Percentiles rank a stretch among this genome's conserved stretches.
phyloP scores from a whole-genome alignment of 176 grass and related monocot species.

The Elaeis guineensis region DNA sequence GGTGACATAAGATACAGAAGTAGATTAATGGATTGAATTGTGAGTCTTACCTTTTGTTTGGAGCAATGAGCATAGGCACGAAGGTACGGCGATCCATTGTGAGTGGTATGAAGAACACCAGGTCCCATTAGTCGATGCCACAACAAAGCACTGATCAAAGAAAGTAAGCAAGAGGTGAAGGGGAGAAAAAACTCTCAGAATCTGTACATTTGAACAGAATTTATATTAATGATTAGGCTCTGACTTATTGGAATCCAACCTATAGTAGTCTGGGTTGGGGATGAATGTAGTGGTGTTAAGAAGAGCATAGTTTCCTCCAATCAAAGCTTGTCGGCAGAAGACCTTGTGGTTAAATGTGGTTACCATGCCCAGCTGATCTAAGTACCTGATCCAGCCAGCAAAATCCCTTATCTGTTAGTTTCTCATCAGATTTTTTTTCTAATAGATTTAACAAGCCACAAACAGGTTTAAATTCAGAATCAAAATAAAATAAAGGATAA shows the following conservation, averaged over 20 bases:
- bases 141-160: slow-evolving; percentile 30
- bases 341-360: slow-evolving; percentile 37
- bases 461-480: no score
- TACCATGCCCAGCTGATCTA: slow-evolving; percentile 59
- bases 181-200: background rate
- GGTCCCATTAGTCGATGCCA: slow-evolving; percentile 49
- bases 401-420: background rate
- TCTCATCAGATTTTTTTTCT: no score
- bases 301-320: slow-evolving; percentile 61
- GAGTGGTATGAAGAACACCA: slow-evolving; percentile 24
- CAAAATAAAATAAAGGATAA: no score
- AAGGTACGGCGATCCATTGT: slow-evolving; percentile 23
- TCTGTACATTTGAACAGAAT: background rate
- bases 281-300: slow-evolving; percentile 44
- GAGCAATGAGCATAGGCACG: slow-evolving; percentile 58
- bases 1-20: background rate
- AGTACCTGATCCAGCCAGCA: slow-evolving; percentile 21
- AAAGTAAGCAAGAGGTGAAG: slow-evolving; percentile 1
- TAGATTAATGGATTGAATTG: background rate
- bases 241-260: slow-evolving; percentile 12
- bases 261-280: slow-evolving; percentile 59
- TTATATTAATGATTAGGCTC: background rate
- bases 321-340: slow-evolving; percentile 49
- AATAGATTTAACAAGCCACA: no score
- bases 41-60: slow-evolving; percentile 26